These are phyloP conservation scores for Aspergillus spinulosporus DNA, from an alignment of 2,329 filamentous ascomycete species.

Conservation along the genomic window DNA sequence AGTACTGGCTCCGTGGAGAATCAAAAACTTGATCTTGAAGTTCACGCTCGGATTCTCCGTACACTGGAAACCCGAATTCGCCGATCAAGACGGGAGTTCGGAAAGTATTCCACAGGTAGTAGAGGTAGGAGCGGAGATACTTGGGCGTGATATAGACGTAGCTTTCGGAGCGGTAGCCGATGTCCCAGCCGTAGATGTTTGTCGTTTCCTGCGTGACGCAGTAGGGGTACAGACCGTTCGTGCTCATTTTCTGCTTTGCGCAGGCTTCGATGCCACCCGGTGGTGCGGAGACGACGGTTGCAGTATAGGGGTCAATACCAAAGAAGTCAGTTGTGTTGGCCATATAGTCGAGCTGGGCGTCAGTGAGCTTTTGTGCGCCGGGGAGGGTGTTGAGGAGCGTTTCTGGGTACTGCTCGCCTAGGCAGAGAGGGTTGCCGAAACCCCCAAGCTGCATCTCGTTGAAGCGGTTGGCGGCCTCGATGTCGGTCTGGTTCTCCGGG, in stretches of 20 bases:
- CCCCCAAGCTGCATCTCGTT: slow-evolving; percentile 65
- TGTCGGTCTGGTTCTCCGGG: slow-evolving; percentile 57
- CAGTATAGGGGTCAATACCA: slow-evolving; percentile 60
- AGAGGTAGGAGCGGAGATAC: slow-evolving; percentile 51
- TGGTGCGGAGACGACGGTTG: slow-evolving; percentile 54
- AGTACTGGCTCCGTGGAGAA: slow-evolving; percentile 56
- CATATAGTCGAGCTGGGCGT: slow-evolving; percentile 52
- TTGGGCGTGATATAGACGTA: slow-evolving; percentile 60
- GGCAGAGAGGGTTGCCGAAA: slow-evolving; percentile 48
- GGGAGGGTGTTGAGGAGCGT: slow-evolving; percentile 47
- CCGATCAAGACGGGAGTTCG: slow-evolving; percentile 48
- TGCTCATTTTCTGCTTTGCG: slow-evolving; percentile 40
- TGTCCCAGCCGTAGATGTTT: slow-evolving; percentile 57
- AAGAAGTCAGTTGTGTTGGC: slow-evolving; percentile 57
- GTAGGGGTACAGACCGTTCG: slow-evolving; percentile 50
- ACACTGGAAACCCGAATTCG: slow-evolving; percentile 59
- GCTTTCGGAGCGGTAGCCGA: slow-evolving; percentile 57
- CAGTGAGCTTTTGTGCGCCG: slow-evolving; percentile 48
- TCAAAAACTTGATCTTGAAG: slow-evolving; percentile 57
- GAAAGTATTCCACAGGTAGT: slow-evolving; percentile 63
- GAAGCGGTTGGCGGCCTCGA: slow-evolving; percentile 83
- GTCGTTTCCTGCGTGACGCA: slow-evolving; percentile 53
- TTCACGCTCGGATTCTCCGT: slow-evolving; percentile 47
- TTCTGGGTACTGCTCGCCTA: slow-evolving; percentile 48
- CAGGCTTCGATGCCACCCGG: slow-evolving; percentile 51